A percentile compares a stretch with the other conserved stretches of the same genome.
phyloP scores from a whole-genome alignment of 2,329 filamentous ascomycete species.

The Cladosporium phlei region DNA sequence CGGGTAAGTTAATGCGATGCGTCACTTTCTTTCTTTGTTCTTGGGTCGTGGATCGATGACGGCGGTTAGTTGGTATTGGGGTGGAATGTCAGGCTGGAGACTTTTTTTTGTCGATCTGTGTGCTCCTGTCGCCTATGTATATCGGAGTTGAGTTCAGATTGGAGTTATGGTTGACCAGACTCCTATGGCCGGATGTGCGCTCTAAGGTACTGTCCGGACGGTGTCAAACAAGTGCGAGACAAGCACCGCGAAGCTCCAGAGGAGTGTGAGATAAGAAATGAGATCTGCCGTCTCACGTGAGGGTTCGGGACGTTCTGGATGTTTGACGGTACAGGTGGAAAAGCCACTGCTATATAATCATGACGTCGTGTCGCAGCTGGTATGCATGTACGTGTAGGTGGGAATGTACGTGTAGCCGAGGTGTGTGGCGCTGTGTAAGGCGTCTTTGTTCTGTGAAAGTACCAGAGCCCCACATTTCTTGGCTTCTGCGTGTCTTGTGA shows the following conservation, averaged over 20 bases:
- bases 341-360: background rate
- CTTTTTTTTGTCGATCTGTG: background rate
- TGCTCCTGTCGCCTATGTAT: background rate
- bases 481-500: no score
- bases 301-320: no score
- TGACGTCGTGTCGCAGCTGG: conserved; percentile 4
- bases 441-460: conserved; percentile 3
- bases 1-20: no score
- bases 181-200: background rate
- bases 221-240: background rate
- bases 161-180: background rate
- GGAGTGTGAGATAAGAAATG: background rate
- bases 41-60: no score
- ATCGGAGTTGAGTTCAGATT: background rate
- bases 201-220: background rate
- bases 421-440: background rate
- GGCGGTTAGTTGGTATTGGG: no score
- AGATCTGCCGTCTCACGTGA: conserved; percentile 3
- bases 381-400: no score
- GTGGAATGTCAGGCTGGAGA: no score
- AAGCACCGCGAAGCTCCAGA: conserved; percentile 5
- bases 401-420: no score
- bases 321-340: no score
- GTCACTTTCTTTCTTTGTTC: no score
- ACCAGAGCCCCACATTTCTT: no score